phyloP scores from a whole-genome alignment of 192 early-diverging fungal species.

The Podila horticola region DNA sequence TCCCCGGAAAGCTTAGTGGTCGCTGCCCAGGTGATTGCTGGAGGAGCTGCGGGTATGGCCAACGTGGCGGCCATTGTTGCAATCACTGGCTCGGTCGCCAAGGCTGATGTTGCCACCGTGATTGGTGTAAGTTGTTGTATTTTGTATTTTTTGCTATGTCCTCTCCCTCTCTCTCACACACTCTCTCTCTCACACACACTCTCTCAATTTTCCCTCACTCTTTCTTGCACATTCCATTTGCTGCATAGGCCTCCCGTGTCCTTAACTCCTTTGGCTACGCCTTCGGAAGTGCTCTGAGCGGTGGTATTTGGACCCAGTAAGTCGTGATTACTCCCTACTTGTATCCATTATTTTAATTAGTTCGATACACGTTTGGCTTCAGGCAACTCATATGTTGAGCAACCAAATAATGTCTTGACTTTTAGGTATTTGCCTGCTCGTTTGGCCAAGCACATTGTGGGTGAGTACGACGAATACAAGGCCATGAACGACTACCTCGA shows the following conservation, averaged over 20 bases:
- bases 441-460: constrained; percentile 24
- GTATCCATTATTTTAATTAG: neutral
- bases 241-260: neutral
- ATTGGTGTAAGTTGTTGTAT: neutral
- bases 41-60: constrained; percentile 19
- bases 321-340: no score
- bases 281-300: constrained; percentile 8
- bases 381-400: neutral
- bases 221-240: neutral
- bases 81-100: constrained; percentile 10
- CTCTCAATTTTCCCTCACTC: neutral
- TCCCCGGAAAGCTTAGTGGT: constrained; percentile 13
- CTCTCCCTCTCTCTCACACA: neutral
- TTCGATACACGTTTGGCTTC: neutral
- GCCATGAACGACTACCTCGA: constrained; percentile 21
- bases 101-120: constrained; percentile 6
- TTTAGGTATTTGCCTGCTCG: constrained; percentile 16
- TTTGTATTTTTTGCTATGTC: neutral
- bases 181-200: no score
- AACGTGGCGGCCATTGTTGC: constrained; percentile 4
- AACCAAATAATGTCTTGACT: neutral
- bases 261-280: constrained; percentile 13
- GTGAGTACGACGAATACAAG: constrained; percentile 11
- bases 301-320: constrained; percentile 25
- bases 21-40: constrained; percentile 6